phyloP scores from a whole-genome alignment of 2,329 filamentous ascomycete genomes.

The Mariannaea sp. region DNA sequence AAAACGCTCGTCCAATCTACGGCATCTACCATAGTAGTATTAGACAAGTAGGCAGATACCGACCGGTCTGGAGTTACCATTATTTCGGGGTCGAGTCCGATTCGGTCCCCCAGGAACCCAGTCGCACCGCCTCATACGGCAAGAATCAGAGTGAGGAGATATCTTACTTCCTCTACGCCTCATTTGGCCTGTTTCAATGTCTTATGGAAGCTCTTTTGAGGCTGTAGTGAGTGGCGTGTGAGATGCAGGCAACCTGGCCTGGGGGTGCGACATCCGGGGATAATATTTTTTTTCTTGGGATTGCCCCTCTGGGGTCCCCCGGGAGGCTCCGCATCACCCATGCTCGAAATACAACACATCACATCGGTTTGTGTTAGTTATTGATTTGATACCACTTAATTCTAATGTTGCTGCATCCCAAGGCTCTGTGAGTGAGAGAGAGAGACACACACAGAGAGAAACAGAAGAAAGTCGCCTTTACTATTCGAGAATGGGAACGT shows the following conservation, averaged over 20 bases:
- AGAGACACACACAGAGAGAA: no score
- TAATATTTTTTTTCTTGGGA: no score
- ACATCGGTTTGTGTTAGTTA: conserved; percentile 5
- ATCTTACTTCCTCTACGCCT: background rate
- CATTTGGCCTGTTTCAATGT: no score
- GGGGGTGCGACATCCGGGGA: conserved; percentile 10
- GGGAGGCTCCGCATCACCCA: conserved; percentile 16
- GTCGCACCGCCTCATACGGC: no score
- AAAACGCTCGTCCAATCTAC: no score
- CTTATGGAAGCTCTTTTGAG: conserved; percentile 5
- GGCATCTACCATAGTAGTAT: no score
- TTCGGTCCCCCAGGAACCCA: conserved; percentile 19
- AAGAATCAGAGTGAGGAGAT: background rate
- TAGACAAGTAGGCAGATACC: no score
- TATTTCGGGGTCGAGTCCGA: conserved; percentile 28
- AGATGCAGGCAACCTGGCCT: conserved; percentile 7
- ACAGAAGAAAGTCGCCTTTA: background rate
- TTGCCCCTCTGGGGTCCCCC: conserved; percentile 6
- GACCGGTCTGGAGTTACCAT: conserved; percentile 18
- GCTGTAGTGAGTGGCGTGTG: conserved; percentile 3
- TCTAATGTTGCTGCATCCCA: no score
- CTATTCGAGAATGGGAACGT: conserved; percentile 5
- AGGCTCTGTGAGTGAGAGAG: no score
- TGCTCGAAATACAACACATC: background rate
- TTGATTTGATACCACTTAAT: conserved; percentile 5